Evolutionary conservation across 345 rosid genomes (phyloP).

Genomic region (Melastoma malabathricum): DNA sequence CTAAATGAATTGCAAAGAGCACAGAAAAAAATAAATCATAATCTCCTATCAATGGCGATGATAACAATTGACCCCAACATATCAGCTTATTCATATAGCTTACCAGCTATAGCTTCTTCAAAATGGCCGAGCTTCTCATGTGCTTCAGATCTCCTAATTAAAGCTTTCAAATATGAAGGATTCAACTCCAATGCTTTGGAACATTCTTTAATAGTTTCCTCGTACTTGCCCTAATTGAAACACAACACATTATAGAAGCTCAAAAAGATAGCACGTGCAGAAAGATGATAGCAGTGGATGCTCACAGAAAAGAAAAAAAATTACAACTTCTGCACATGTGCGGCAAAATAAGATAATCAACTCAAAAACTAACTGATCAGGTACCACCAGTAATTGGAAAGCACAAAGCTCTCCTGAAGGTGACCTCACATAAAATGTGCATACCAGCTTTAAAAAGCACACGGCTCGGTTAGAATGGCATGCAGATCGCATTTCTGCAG

Average conservation of each 20-base stretch:
- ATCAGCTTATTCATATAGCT: not conserved
- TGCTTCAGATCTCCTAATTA: conserved; percentile 74
- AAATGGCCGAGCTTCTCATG: conserved; percentile 78
- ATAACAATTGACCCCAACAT: not conserved
- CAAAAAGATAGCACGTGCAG: not conserved
- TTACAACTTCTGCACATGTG: no score
- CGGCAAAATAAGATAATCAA: no score
- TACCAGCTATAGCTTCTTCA: conserved; percentile 85
- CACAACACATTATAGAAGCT: not conserved
- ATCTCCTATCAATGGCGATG: not conserved
- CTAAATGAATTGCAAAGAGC: no score
- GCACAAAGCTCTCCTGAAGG: no score
- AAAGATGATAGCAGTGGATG: not conserved
- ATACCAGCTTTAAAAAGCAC: conserved; percentile 73
- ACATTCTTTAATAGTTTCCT: conserved; percentile 78
- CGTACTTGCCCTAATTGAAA: conserved; percentile 43
- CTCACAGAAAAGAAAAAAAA: not conserved
- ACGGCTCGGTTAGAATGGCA: conserved; percentile 72
- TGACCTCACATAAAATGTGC: conserved; percentile 1
- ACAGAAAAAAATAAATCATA: not conserved
- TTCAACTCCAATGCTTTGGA: conserved; percentile 71
- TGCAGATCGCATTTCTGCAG: conserved; percentile 50
- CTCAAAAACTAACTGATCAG: no score
- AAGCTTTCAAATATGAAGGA: conserved; percentile 61
- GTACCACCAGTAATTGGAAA: no score